These are phyloP conservation scores for Stentor coeruleus DNA, from an alignment of 73 alveolate species.

Conservation along the genomic window DNA sequence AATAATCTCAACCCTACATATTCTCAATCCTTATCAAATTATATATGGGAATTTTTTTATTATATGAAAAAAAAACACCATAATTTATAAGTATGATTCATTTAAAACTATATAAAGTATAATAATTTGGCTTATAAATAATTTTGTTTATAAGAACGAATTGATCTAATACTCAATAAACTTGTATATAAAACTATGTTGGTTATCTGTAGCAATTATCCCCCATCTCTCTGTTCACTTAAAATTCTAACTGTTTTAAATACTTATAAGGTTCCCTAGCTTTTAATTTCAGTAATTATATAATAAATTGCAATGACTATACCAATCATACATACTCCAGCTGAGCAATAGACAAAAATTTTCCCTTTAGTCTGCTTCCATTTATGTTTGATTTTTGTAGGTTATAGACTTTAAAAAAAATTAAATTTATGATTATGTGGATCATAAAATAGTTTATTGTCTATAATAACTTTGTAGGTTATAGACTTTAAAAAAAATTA, in stretches of 20 bases:
- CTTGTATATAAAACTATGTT: constrained; percentile 69
- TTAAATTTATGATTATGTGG: no score
- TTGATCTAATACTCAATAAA: constrained; percentile 46
- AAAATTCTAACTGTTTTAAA: constrained; percentile 76
- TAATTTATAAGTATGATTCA: no score
- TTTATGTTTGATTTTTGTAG: constrained; percentile 35
- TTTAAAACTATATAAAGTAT: no score
- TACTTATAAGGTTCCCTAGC: constrained; percentile 46
- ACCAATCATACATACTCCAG: constrained; percentile 92
- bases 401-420: no score
- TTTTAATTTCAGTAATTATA: constrained; percentile 16
- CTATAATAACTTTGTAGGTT: no score
- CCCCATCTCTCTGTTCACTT: constrained; percentile 81
- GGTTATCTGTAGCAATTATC: constrained; percentile 63
- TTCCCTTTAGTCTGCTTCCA: constrained; percentile 24
- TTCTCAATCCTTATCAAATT: no score
- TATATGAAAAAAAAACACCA: no score
- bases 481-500: no score
- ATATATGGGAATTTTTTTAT: no score
- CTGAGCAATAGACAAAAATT: constrained; percentile 83
- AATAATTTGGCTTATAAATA: no score
- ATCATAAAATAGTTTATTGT: no score
- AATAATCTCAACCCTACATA: no score
- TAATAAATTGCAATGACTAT: constrained; percentile 59
- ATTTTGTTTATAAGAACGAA: not conserved